These are phyloP conservation scores for Glarea lozoyensis DNA, from an alignment of 495 filamentous ascomycete genomes.

Conservation along the genomic window DNA sequence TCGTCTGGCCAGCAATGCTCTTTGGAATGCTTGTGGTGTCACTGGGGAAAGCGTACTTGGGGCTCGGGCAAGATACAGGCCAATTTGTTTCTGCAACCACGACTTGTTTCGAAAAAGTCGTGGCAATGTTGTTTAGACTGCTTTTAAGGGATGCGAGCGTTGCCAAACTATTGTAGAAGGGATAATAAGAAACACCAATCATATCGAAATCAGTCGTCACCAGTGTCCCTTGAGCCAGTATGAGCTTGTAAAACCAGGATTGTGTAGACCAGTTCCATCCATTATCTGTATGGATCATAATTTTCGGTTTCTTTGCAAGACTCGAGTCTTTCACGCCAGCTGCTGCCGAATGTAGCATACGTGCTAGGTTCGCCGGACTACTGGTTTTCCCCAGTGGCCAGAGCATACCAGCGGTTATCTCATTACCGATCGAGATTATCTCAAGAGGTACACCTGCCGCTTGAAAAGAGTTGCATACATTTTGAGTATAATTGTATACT, in stretches of 20 bases:
- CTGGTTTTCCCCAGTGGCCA: conserved; percentile 49
- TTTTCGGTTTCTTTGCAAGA: conserved; percentile 45
- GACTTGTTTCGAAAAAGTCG: conserved; percentile 49
- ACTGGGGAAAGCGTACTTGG: conserved; percentile 45
- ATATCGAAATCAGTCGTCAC: conserved; percentile 51
- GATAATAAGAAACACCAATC: conserved; percentile 65
- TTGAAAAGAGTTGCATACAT: conserved; percentile 51
- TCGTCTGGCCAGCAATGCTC: conserved; percentile 49
- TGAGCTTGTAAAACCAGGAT: conserved; percentile 51
- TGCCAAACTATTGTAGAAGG: conserved; percentile 50
- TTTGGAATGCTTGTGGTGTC: conserved; percentile 50
- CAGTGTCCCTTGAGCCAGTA: conserved; percentile 43
- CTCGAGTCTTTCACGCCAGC: conserved; percentile 53
- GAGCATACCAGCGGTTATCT: conserved; percentile 54
- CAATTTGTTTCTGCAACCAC: conserved; percentile 60
- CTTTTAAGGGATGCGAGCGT: conserved; percentile 45
- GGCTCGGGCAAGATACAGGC: conserved; percentile 50
- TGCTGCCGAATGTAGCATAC: conserved; percentile 51
- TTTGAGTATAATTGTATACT: conserved; percentile 57
- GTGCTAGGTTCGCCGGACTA: conserved; percentile 49
- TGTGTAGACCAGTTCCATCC: conserved; percentile 61
- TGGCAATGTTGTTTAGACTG: conserved; percentile 49
- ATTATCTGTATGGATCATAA: conserved; percentile 63
- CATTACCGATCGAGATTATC: conserved; percentile 63
- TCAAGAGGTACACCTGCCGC: conserved; percentile 41